Percentiles rank a stretch among this genome's conserved stretches.
Evolutionary conservation across 2,329 filamentous ascomycete genomes (phyloP).

Genomic region (Cladosporium sp.): DNA sequence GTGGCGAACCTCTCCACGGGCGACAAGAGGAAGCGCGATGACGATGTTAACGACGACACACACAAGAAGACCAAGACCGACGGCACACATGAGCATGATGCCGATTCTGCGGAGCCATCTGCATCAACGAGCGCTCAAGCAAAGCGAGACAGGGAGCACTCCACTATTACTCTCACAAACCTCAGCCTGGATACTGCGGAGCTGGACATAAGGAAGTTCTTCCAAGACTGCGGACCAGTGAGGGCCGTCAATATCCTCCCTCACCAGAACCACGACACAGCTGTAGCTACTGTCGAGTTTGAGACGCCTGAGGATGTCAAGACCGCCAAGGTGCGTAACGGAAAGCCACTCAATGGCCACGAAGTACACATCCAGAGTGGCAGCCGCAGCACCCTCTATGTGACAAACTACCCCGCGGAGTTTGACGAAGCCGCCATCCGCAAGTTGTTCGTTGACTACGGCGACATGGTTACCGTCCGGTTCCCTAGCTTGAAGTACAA

Average conservation of each 20-base stretch:
- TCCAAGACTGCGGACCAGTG: constrained; percentile 81
- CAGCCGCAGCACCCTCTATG: constrained; percentile 73
- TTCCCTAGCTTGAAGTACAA: constrained; percentile 91
- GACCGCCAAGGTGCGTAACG: constrained; percentile 72
- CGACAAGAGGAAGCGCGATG: constrained; percentile 70
- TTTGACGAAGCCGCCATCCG: constrained; percentile 67
- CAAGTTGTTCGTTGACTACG: constrained; percentile 63
- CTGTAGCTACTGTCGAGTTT: constrained; percentile 79
- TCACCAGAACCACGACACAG: constrained; percentile 54
- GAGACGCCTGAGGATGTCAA: constrained; percentile 71
- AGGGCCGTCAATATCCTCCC: constrained; percentile 65
- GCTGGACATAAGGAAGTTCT: constrained; percentile 76
- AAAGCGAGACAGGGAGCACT: constrained; percentile 85
- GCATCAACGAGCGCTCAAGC: constrained; percentile 31
- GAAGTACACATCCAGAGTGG: constrained; percentile 70
- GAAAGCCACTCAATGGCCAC: constrained; percentile 68
- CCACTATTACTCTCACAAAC: constrained; percentile 73
- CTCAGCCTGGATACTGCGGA: constrained; percentile 65
- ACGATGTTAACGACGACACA: constrained; percentile 45
- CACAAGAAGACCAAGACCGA: constrained; percentile 60
- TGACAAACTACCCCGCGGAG: constrained; percentile 80
- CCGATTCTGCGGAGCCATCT: constrained; percentile 29
- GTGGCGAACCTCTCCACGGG: constrained; percentile 17
- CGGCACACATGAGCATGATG: not conserved
- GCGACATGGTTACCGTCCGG: constrained; percentile 76